Conservation (phyloP, 371 early-diverging fungal species). For the Lichtheimia ornata region DNA sequence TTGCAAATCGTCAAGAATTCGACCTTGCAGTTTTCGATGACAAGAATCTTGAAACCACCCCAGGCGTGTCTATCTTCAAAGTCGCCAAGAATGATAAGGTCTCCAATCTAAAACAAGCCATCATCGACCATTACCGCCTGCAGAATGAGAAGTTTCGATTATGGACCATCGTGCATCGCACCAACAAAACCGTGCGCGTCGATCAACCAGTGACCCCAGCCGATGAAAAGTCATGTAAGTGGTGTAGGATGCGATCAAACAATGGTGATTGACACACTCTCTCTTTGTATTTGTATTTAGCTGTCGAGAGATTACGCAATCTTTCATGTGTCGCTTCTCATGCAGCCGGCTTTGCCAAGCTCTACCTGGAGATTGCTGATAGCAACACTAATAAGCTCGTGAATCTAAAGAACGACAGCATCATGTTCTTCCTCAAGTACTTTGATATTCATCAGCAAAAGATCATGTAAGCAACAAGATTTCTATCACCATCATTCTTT, state of each 20-base stretch:
- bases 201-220: constrained; percentile 61
- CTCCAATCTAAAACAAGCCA: constrained; percentile 49
- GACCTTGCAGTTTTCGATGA: constrained; percentile 79
- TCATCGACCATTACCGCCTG: constrained; percentile 55
- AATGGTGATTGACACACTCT: background rate
- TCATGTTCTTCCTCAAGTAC: constrained; percentile 82
- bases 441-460: constrained; percentile 70
- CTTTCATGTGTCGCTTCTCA: constrained; percentile 16
- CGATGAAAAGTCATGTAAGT: constrained; percentile 49
- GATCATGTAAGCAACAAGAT: constrained; percentile 56
- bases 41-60: constrained; percentile 27
- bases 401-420: constrained; percentile 34
- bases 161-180: constrained; percentile 82
- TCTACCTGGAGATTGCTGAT: constrained; percentile 39
- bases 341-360: constrained; percentile 31
- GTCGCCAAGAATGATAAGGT: constrained; percentile 62
- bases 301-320: constrained; percentile 34
- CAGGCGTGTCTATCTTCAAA: constrained; percentile 46
- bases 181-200: constrained; percentile 86
- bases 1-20: constrained; percentile 75
- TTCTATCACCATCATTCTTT: background rate
- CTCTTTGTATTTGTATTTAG: constrained; percentile 12
- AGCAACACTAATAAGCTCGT: constrained; percentile 28
- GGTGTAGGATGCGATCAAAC: no score
- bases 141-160: constrained; percentile 67